Conservation (phyloP, 768 basidiomycete genomes). For the Leccinum boreale region DNA sequence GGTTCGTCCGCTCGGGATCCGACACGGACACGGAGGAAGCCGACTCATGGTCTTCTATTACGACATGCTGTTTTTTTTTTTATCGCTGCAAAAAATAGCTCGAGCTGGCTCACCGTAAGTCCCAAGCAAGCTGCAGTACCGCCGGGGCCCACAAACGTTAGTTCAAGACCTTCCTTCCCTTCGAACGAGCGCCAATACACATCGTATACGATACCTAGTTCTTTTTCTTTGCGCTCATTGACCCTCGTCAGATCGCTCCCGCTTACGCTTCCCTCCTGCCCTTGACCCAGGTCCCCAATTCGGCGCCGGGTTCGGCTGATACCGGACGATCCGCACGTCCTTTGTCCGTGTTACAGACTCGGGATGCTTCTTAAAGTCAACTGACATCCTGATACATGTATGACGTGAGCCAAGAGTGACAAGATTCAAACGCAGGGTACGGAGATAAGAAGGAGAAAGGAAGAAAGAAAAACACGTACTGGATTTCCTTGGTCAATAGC, state of each 20-base stretch:
- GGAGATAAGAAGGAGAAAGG: background rate
- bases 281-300: constrained; percentile 90
- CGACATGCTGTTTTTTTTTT: background rate
- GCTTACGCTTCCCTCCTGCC: constrained; percentile 42
- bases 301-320: constrained; percentile 86
- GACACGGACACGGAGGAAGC: background rate
- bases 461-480: constrained; percentile 40
- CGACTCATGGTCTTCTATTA: background rate
- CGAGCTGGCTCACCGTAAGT: background rate
- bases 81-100: background rate
- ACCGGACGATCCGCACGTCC: constrained; percentile 77
- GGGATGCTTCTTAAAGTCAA: constrained; percentile 79
- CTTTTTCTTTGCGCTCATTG: background rate
- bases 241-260: constrained; percentile 23
- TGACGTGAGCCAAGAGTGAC: background rate
- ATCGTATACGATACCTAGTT: background rate
- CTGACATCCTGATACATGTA: constrained; percentile 30
- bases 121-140: background rate
- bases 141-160: background rate
- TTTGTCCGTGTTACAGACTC: constrained; percentile 55
- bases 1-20: background rate
- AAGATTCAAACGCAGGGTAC: background rate
- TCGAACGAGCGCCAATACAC: background rate
- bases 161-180: background rate
- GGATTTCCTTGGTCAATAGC: constrained; percentile 67